Evolutionary conservation across 75 land plant species (phyloP), one percentile per base, ranked within the genome.

Genomic region (Sequoia sempervirens): DNA sequence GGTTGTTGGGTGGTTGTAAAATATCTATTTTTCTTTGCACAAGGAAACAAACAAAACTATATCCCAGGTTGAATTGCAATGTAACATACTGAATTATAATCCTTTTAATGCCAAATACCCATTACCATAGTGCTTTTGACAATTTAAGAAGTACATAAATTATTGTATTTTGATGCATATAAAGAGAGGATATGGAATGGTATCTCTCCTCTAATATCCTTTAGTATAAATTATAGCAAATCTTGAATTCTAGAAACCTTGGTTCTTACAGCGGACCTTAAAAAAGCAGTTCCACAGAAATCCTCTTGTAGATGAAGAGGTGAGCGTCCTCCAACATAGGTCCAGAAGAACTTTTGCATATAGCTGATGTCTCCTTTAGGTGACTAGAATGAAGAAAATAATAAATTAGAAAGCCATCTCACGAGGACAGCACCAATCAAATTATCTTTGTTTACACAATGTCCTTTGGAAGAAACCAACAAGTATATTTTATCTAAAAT

Each of bases 361-460:
- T 96, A 96, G 89, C 95, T 96, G 13, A 96, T 96, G 74, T 96
- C 98, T 69, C 98, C 98, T 85, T 90, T 93, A 2, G 98, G 98
- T 18, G 96, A 93, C 98, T 96, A 52, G 14, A 38, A 83, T 43
- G 75, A 69, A 82, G 58, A 54, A 79, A 37, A 79, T 28, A 64
- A 58, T 40, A 74, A 79, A 82, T 46, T 68, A 26, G 74, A 82
- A 75, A 58, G 53, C 69, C 68, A 83, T 75, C 11, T 17, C 15
- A 7, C 37, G 58, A 46, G 13, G 28, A 56, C 13, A 80, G 11
- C 28, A 38, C 23, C 23, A 56, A 20, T 56, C 58, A 34, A 76
- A 80, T n/a, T 64, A 9, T 75, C 76, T 37, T 38, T 38, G 37
- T 30, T 45, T 37, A 9, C 13, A 81, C 20, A 32, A 56, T 17